Conservation (phyloP, 192 early-diverging fungal genomes). For the Coemansia sp. region DNA sequence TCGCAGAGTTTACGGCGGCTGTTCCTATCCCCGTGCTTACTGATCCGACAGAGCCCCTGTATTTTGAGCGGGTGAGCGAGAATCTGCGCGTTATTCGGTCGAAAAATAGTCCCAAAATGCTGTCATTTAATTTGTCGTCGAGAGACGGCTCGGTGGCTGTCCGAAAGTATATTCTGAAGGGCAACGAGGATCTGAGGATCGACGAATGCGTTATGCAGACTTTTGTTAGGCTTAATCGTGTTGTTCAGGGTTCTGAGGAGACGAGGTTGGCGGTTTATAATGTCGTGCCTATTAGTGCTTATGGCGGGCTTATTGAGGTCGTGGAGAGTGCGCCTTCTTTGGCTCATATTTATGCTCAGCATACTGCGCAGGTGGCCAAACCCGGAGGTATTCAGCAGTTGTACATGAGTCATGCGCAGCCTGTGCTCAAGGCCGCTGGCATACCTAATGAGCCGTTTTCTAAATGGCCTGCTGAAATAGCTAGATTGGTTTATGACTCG, state of each 20-base stretch:
- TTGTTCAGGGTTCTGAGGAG: background rate
- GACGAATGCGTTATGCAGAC: conserved; percentile 90
- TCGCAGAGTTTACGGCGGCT: conserved; percentile 14
- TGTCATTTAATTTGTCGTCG: conserved; percentile 54
- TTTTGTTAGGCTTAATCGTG: conserved; percentile 37
- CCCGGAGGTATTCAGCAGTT: conserved; percentile 7
- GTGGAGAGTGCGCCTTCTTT: conserved; percentile 74
- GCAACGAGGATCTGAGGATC: conserved; percentile 87
- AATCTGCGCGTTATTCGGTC: conserved; percentile 31
- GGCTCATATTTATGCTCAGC: conserved; percentile 53
- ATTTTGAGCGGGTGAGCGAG: conserved; percentile 18
- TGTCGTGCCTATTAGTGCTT: conserved; percentile 79
- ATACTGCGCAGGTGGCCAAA: background rate
- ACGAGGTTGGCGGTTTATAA: conserved; percentile 29
- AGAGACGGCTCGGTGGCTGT: conserved; percentile 54
- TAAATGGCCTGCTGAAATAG: conserved; percentile 20
- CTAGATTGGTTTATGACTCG: conserved; percentile 17
- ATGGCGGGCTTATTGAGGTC: conserved; percentile 93
- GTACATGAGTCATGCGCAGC: conserved; percentile 13
- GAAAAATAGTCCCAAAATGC: conserved; percentile 92
- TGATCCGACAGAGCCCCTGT: conserved; percentile 24
- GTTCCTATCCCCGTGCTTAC: conserved; percentile 40
- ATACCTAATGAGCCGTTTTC: conserved; percentile 8
- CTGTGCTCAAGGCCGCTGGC: background rate
- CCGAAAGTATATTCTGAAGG: conserved; percentile 86